These are phyloP conservation scores for Rhodotorula kratochvilovae DNA, from an alignment of 768 basidiomycete genomes.

Conservation along the genomic window DNA sequence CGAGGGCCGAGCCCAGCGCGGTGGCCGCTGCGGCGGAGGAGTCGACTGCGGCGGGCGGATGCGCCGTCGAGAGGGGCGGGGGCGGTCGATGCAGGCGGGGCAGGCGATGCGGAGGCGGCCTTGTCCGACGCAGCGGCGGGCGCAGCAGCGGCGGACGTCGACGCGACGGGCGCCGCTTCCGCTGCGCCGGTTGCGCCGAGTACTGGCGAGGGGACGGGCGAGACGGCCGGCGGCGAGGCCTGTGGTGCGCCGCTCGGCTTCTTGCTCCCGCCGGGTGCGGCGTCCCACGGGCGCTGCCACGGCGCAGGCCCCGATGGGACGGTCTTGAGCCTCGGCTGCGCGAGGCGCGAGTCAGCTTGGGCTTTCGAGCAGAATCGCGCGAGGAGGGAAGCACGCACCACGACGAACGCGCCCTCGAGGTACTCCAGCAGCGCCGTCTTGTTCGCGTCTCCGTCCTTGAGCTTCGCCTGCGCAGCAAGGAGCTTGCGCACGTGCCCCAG, in stretches of 20 bases:
- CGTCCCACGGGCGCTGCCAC: conserved; percentile 31
- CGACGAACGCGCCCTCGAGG: conserved; percentile 31
- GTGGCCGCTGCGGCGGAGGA: no score
- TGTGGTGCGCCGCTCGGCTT: background rate
- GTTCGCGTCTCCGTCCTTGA: background rate
- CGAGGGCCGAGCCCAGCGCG: no score
- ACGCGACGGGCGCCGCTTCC: background rate
- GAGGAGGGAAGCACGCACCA: conserved; percentile 31
- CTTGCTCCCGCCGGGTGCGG: background rate
- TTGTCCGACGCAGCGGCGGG: background rate
- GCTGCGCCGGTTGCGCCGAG: background rate
- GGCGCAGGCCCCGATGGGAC: background rate
- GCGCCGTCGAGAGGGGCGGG: background rate
- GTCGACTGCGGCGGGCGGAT: no score
- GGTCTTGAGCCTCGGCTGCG: conserved; percentile 23
- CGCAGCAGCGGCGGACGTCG: background rate
- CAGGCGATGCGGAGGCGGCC: background rate
- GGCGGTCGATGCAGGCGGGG: background rate
- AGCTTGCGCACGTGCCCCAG: conserved; percentile 34
- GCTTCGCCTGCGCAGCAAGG: background rate
- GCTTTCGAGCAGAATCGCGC: no score
- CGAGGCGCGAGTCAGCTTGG: background rate
- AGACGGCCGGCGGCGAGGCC: background rate
- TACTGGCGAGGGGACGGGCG: background rate
- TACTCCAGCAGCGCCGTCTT: conserved; percentile 28